Evolutionary conservation across 2,329 filamentous ascomycete genomes (phyloP).

Genomic region (Sclerotinia borealis): DNA sequence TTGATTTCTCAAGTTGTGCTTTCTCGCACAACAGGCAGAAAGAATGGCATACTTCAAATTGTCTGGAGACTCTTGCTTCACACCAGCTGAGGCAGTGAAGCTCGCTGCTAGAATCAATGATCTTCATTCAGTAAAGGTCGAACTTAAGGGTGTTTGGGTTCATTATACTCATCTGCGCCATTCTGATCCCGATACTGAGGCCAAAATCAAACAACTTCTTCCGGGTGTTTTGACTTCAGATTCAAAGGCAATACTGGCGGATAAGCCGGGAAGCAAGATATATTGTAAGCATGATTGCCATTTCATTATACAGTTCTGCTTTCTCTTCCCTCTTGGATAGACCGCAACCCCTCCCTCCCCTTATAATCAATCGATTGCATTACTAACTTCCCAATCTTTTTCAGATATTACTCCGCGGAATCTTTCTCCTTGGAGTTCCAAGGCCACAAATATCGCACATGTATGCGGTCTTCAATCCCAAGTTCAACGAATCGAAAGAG

Average conservation of each 20-base stretch:
- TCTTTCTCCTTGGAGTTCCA: constrained; percentile 96
- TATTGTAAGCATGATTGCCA: neutral
- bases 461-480: constrained; percentile 74
- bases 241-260: constrained; percentile 14
- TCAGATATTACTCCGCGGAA: constrained; percentile 71
- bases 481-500: constrained; percentile 77
- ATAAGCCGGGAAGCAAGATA: constrained; percentile 10
- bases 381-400: constrained; percentile 16
- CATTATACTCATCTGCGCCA: constrained; percentile 29
- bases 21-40: neutral
- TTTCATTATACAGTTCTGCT: no score
- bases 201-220: constrained; percentile 26
- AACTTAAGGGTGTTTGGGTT: constrained; percentile 27
- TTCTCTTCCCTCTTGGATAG: no score
- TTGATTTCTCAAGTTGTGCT: constrained; percentile 1
- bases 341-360: neutral
- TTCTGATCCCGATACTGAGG: constrained; percentile 19
- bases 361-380: neutral
- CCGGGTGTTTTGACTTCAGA: constrained; percentile 17
- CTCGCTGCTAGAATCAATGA: constrained; percentile 22
- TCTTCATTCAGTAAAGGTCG: constrained; percentile 19
- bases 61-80: constrained; percentile 29
- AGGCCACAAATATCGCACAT: constrained; percentile 87
- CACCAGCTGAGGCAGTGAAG: constrained; percentile 27
- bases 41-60: constrained; percentile 26